Conservation (phyloP, 2,329 filamentous ascomycete genomes). For the Hymenoscyphus scutula region DNA sequence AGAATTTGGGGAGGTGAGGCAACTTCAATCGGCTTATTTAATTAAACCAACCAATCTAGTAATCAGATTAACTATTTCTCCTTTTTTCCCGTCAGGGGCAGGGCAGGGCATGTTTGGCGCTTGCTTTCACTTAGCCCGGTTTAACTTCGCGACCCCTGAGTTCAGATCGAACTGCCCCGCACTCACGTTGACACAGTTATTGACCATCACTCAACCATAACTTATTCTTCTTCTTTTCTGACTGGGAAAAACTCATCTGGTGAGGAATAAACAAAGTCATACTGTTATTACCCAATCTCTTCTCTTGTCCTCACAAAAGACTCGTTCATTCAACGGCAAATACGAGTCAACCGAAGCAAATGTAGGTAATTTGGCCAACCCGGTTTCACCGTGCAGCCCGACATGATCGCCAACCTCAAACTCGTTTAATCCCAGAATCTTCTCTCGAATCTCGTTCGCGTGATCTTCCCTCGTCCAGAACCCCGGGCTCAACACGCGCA, state of each 20-base stretch:
- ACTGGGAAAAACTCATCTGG: too few relatives aligned
- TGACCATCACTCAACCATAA: not conserved
- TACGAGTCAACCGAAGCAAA: too few relatives aligned
- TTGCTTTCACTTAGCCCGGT: not conserved
- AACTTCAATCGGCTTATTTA: not conserved
- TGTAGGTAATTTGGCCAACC: not conserved
- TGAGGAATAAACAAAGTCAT: too few relatives aligned
- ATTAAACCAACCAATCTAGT: not conserved
- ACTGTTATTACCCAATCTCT: too few relatives aligned
- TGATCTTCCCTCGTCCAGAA: not conserved
- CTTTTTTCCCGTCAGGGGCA: not conserved
- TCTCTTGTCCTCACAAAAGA: not conserved
- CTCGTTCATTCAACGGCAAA: too few relatives aligned
- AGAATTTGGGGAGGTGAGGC: not conserved
- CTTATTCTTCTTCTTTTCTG: too few relatives aligned
- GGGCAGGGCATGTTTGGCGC: not conserved
- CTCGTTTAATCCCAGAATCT: not conserved
- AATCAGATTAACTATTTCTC: not conserved
- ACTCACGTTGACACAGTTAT: not conserved
- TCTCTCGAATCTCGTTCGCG: not conserved
- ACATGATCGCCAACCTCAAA: constrained; percentile 3
- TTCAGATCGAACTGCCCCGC: not conserved
- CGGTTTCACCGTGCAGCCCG: not conserved
- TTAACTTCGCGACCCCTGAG: not conserved
- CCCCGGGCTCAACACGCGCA: not conserved